Conservation (phyloP, 2,329 filamentous ascomycete species). For the Colletotrichum theobromicola region DNA sequence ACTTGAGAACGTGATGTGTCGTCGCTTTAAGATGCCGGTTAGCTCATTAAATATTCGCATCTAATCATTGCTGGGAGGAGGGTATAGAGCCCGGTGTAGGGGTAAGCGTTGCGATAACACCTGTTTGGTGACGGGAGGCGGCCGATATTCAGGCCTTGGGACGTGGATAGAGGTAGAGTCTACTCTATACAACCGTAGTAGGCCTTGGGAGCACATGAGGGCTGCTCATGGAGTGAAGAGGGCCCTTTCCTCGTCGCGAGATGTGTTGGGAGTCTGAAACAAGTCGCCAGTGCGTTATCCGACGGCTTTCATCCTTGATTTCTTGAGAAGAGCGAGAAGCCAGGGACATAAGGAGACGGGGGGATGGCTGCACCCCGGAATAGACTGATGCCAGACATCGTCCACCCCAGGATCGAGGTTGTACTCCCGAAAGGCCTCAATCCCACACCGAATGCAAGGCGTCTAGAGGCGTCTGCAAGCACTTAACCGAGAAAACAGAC, state of each 20-base stretch:
- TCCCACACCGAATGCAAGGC: not conserved
- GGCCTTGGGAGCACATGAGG: not conserved
- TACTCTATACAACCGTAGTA: not conserved
- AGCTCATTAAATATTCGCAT: not conserved
- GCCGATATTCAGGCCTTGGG: not conserved
- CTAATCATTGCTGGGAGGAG: no score
- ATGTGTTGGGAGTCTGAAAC: not conserved
- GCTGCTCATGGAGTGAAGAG: no score
- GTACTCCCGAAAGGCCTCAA: not conserved
- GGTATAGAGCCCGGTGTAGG: no score
- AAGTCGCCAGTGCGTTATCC: not conserved
- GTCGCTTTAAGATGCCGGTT: not conserved
- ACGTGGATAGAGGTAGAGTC: not conserved
- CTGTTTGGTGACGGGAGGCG: not conserved
- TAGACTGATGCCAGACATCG: not conserved
- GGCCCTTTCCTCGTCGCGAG: not conserved
- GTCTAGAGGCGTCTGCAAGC: not conserved
- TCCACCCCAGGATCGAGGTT: not conserved
- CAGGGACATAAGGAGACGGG: not conserved
- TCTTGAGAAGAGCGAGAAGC: not conserved
- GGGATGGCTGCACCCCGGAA: not conserved
- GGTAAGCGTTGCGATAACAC: not conserved
- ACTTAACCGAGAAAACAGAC: not conserved
- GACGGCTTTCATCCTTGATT: not conserved
- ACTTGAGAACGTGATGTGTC: not conserved